Conservation (phyloP, 148 eudicot species). For the Nepenthes gracilis region DNA sequence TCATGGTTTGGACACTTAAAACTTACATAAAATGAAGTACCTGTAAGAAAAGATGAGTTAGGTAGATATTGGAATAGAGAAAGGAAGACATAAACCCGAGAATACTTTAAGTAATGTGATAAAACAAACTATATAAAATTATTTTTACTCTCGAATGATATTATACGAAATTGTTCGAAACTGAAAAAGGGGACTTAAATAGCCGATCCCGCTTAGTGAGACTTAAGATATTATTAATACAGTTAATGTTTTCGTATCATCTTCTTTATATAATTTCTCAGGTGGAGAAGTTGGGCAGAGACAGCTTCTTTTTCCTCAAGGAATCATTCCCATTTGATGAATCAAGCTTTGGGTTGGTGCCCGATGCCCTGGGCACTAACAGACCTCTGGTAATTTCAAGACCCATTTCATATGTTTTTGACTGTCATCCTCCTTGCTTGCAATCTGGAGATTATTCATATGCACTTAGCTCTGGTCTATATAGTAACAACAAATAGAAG, state of each 20-base stretch:
- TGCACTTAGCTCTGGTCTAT: constrained; percentile 1
- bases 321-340: constrained; percentile 72
- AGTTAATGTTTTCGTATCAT: neutral
- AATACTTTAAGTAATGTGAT: no score
- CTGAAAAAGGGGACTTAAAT: no score
- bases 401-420: constrained; percentile 64
- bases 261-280: constrained; percentile 11
- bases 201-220: no score
- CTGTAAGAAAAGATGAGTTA: no score
- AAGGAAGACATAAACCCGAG: no score
- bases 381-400: constrained; percentile 37
- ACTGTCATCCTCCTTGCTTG: constrained; percentile 37
- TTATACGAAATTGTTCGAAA: no score
- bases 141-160: no score
- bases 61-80: no score
- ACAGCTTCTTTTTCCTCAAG: constrained; percentile 61
- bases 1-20: no score
- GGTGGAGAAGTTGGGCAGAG: constrained; percentile 76
- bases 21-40: no score
- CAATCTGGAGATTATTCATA: constrained; percentile 23
- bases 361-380: constrained; percentile 32
- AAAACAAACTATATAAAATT: no score
- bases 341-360: constrained; percentile 49
- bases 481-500: no score
- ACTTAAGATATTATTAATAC: neutral